Evolutionary conservation across 1,284 basidiomycete genomes (phyloP), one percentile per base, ranked within the genome.

Genomic region (Cerrena zonata): DNA sequence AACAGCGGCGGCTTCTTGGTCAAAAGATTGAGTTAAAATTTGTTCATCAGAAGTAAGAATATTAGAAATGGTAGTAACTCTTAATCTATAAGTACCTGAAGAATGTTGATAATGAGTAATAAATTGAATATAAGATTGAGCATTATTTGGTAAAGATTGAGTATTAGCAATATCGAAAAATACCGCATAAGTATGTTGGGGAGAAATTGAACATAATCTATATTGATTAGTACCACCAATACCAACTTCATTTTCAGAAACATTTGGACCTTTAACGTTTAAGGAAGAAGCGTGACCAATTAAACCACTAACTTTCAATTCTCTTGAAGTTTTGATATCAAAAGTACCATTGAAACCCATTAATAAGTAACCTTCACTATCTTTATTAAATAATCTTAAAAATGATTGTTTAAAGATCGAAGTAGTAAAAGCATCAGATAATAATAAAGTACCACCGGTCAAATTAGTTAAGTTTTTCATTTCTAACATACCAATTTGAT

Each of bases 301-400:
- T 49, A 99, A 80, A 46, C 96, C 96, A 2, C 95, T 98, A 4
- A 99, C 94, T 69, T 95, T 96, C 61, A 99, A 82, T 69, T 99
- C 96, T 75, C 99, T 99, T 45, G 95, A 98, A 3, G 94, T 97
- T 88, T 95, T 65, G 7, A 99, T 94, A 66, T 99, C 95, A 62
- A 99, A 95, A 0, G 94, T 99, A 5, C 94, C 95, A 62, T 99
- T 99, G 76, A 99, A 99, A 56, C 95, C 95, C 94, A 99, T 98
- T 65, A 90, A 85, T 23, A 99, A 75, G 62, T 90, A 79, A 0
- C 94, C 95, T 59, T 95, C 84, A 19, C 93, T 91, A 63, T 97
- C 95, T 71, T 98, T 98, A 65, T 79, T 84, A 69, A 99, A 94
- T 47, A 96, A 77, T 50, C 94, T 84, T 51, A 97, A 78, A 85